Conservation (phyloP, 306 rosid genomes). For the Rosa lucieae region DNA sequence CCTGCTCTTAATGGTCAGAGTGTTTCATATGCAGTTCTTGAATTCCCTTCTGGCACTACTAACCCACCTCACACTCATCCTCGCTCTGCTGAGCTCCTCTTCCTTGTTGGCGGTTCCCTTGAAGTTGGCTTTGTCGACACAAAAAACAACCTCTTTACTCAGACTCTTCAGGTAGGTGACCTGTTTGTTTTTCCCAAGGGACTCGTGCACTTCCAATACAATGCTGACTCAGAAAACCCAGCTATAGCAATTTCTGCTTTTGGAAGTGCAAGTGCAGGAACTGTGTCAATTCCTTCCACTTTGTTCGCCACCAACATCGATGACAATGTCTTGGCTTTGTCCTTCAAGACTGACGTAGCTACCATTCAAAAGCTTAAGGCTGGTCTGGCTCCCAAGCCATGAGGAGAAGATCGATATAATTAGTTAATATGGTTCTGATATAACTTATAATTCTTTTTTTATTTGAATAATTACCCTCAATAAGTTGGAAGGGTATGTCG, state of each 20-base stretch:
- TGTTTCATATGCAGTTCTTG: not conserved
- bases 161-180: conserved; percentile 7
- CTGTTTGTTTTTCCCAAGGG: conserved; percentile 23
- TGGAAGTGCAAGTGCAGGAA: conserved; percentile 26
- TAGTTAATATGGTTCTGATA: not conserved
- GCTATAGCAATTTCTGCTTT: conserved; percentile 12
- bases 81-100: conserved; percentile 19
- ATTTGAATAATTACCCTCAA: not conserved
- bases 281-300: conserved; percentile 10
- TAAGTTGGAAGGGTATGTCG: not conserved
- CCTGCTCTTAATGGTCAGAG: conserved; percentile 11
- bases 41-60: not conserved
- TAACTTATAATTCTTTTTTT: not conserved
- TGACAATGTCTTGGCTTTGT: not conserved
- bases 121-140: conserved; percentile 23
- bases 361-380: conserved; percentile 16
- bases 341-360: conserved; percentile 17
- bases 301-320: not conserved
- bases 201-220: conserved; percentile 18
- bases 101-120: conserved; percentile 1
- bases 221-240: conserved; percentile 6
- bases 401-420: not conserved
- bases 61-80: conserved; percentile 28
- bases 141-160: conserved; percentile 15
- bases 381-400: not conserved